Base-by-base conservation (phyloP, 768 basidiomycete genomes). In the Neoboletus brunneissimus region DNA sequence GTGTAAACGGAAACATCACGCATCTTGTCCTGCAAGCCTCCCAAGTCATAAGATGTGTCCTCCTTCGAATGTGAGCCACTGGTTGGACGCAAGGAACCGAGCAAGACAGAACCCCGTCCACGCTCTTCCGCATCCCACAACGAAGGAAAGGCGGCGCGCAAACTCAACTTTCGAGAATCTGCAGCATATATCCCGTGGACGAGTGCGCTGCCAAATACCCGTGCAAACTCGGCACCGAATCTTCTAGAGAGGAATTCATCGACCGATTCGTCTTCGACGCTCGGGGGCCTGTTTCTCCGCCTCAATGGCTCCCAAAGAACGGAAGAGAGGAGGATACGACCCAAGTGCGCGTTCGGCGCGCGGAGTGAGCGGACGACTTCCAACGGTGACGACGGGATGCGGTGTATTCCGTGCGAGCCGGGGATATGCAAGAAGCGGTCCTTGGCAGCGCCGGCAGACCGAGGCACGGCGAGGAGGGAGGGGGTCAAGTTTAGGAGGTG, bases 121-220 rank as follows among this genome's bases (percentile, higher is more conserved):
- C 77, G 70, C 49, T 85, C 79, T 66, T 88, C 91, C 0, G 85
- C 78, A 1, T 86, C 80, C 81, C 84, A 89, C 51, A 97, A 61
- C 3, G 76, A 73, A 0, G 91, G 88, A 65, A 97, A 92, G 1
- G 91, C 83, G 2, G 92, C 80, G 4, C 87, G 81, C 3, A 93
- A 76, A 56, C 90, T 91, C 18, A 98, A 72, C 40, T 75, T 64
- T 3, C 89, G 75, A 2, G 94, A 82, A 64, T 96, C 93, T 0
- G 92, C 84, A 1, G 93, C 94, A 67, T 98, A 98, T 53, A 98
- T 89, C 0, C 96, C 96, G 65, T 97, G 95, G 1, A 94, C 84
- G 55, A 97, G 75, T 0, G 95, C 88, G 34, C 80, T 91, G 67
- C 89, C 85, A 53, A 98, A 79, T 3, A 81, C 79, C 16, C 84